phyloP scores from a whole-genome alignment of 1,139 yeast genomes.

The Suhomyces atakaporum region DNA sequence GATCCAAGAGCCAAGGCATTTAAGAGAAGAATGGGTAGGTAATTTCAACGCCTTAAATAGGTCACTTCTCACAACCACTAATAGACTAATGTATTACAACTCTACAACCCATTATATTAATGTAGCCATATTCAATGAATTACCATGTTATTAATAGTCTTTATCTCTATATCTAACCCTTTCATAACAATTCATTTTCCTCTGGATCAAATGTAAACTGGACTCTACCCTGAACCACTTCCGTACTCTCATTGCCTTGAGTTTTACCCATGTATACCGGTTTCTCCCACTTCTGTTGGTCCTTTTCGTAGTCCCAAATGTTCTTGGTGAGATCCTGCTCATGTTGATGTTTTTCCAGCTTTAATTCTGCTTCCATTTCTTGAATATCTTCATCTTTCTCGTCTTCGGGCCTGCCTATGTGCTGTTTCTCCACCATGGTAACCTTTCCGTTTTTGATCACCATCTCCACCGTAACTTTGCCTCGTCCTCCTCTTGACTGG shows the following conservation, averaged over 20 bases:
- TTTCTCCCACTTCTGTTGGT: constrained; percentile 51
- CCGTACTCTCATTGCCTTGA: constrained; percentile 5
- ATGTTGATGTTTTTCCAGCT: constrained; percentile 20
- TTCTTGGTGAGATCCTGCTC: constrained; percentile 31
- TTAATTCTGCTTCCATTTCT: constrained; percentile 29
- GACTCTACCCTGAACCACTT: constrained; percentile 18
- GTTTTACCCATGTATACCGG: constrained; percentile 40
- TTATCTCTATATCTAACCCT: no score
- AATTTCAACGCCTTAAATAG: no score
- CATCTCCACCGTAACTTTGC: constrained; percentile 74
- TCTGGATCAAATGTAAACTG: constrained; percentile 24
- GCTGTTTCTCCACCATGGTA: constrained; percentile 45
- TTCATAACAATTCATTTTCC: constrained; percentile 24
- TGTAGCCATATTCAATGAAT: no score
- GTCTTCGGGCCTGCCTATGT: constrained; percentile 16
- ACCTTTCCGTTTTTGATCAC: constrained; percentile 84
- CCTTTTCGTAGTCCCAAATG: constrained; percentile 62
- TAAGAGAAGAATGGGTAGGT: constrained; percentile 27
- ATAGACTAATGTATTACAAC: no score
- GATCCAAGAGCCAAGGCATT: constrained; percentile 36
- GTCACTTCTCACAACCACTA: no score
- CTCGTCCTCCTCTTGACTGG: constrained; percentile 65
- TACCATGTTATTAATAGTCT: no score
- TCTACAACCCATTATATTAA: no score
- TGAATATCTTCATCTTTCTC: constrained; percentile 28